phyloP scores from a whole-genome alignment of 805 yeast genomes.

The Monosporozyma yasuniensis region DNA sequence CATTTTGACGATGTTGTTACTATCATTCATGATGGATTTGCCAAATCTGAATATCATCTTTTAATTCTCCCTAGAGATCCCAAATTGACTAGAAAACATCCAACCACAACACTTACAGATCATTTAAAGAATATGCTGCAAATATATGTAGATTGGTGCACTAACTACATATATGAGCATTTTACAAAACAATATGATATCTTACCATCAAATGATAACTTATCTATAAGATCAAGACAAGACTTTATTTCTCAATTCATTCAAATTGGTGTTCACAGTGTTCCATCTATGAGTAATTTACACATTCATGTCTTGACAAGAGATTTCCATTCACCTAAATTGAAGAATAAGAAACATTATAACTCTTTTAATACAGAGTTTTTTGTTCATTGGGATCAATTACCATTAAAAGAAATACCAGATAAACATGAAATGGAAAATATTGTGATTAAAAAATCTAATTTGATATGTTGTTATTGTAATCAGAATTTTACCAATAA shows the following conservation, averaged over 20 bases:
- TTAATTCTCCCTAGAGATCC: constrained; percentile 49
- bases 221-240: constrained; percentile 7
- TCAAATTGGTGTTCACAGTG: constrained; percentile 56
- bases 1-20: constrained; percentile 44
- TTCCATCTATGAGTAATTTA: constrained; percentile 59
- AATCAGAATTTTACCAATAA: constrained; percentile 34
- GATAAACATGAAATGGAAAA: constrained; percentile 35
- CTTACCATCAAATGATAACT: constrained; percentile 3
- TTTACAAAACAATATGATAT: constrained; percentile 11
- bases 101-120: constrained; percentile 38
- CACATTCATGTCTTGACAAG: constrained; percentile 66
- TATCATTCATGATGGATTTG: constrained; percentile 51
- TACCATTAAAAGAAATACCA: constrained; percentile 33
- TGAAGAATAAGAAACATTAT: constrained; percentile 60
- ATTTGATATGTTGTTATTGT: constrained; percentile 37
- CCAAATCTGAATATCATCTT: constrained; percentile 54
- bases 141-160: constrained; percentile 24
- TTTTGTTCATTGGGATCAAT: constrained; percentile 46
- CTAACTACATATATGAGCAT: constrained; percentile 25
- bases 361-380: constrained; percentile 61
- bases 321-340: constrained; percentile 45
- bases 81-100: constrained; percentile 38
- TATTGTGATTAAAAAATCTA: constrained; percentile 22
- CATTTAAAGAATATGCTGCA: constrained; percentile 32
- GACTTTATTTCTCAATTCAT: constrained; percentile 26